Percentiles rank a stretch among this genome's conserved stretches.
Evolutionary conservation across 2,329 filamentous ascomycete species (phyloP).

Genomic region (Colletotrichum scovillei): DNA sequence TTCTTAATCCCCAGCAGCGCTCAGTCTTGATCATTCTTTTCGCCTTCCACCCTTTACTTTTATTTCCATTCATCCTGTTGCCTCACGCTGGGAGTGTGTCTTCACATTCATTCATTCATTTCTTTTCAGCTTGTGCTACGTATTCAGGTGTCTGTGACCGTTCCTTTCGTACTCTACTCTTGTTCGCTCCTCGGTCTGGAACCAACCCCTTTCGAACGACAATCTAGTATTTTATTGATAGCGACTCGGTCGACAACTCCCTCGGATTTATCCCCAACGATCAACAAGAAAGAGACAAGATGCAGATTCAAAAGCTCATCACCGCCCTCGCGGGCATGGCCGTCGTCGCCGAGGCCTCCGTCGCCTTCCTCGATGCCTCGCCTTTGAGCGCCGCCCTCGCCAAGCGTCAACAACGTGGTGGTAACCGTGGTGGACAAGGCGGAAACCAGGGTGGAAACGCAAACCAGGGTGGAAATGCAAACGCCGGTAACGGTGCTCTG

Average conservation of each 20-base stretch:
- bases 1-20: constrained; percentile 23
- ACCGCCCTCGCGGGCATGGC: constrained; percentile 59
- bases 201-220: constrained; percentile 51
- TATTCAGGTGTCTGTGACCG: constrained; percentile 54
- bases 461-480: constrained; percentile 33
- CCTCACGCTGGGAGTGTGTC: constrained; percentile 61
- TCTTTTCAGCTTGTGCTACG: constrained; percentile 47
- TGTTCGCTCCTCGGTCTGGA: constrained; percentile 59
- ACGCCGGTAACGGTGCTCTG: constrained; percentile 27
- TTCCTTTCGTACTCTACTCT: constrained; percentile 54
- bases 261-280: constrained; percentile 5
- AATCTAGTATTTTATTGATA: constrained; percentile 36
- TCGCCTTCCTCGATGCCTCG: constrained; percentile 48
- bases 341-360: constrained; percentile 57
- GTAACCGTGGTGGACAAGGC: constrained; percentile 34
- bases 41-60: constrained; percentile 36
- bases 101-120: constrained; percentile 61
- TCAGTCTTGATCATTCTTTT: constrained; percentile 43
- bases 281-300: constrained; percentile 47
- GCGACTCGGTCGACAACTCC: constrained; percentile 35
- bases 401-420: constrained; percentile 51
- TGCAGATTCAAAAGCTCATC: constrained; percentile 63
- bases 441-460: constrained; percentile 39
- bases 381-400: constrained; percentile 51
- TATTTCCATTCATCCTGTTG: constrained; percentile 41